These are phyloP conservation scores for Linum usitatissimum DNA, from an alignment of 345 rosid species.

Conservation along the genomic window DNA sequence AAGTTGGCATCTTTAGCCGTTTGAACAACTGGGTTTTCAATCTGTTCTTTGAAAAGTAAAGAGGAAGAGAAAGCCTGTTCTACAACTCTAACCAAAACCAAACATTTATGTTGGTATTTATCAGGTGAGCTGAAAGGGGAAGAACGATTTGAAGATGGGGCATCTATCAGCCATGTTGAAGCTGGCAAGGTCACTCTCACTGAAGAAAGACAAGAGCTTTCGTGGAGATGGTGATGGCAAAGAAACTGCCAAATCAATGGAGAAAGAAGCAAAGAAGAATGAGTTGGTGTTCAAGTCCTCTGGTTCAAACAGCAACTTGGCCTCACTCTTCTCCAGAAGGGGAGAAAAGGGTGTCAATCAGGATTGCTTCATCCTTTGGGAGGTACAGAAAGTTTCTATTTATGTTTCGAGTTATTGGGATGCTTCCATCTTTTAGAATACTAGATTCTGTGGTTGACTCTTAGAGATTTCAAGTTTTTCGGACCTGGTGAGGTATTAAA, in stretches of 20 bases:
- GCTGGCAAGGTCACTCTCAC: constrained; percentile 43
- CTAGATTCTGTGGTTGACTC: too few relatives aligned
- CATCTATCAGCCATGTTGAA: constrained; percentile 75
- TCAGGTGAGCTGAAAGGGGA: too few relatives aligned
- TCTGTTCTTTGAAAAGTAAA: too few relatives aligned
- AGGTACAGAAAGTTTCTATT: constrained; percentile 33
- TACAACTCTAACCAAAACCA: too few relatives aligned
- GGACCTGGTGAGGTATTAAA: too few relatives aligned
- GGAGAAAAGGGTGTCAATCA: constrained; percentile 88
- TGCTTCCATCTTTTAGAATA: too few relatives aligned
- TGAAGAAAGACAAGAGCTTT: constrained; percentile 35
- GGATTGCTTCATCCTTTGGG: constrained; percentile 88
- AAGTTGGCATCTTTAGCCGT: too few relatives aligned
- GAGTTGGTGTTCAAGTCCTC: constrained; percentile 57
- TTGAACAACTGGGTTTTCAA: too few relatives aligned
- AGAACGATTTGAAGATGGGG: constrained; percentile 32
- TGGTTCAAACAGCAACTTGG: constrained; percentile 52
- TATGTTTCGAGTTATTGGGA: too few relatives aligned
- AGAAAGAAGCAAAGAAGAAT: constrained; percentile 70
- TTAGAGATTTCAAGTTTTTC: too few relatives aligned
- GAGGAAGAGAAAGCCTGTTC: too few relatives aligned
- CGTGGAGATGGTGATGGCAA: constrained; percentile 21
- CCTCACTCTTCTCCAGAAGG: constrained; percentile 69
- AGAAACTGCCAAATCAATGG: constrained; percentile 58
- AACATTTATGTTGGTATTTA: too few relatives aligned